Conservation (phyloP, 75 land plant species). For the Cupressus sempervirens region DNA sequence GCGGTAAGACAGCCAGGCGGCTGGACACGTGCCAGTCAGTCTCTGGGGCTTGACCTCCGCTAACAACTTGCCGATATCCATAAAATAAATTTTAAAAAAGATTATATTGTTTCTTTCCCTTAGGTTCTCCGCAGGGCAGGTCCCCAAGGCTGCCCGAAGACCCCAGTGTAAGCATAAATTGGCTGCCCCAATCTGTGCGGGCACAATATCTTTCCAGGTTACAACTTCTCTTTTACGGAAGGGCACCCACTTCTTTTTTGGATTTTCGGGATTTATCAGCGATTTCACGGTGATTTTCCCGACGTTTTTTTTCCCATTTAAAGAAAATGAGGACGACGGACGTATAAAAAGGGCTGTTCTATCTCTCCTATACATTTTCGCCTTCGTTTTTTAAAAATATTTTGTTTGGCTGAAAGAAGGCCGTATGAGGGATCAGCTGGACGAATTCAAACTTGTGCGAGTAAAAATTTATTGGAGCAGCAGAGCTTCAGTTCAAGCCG, state of each 20-base stretch:
- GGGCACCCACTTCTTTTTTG: background rate
- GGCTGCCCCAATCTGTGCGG: background rate
- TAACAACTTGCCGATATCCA: background rate
- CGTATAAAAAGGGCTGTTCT: background rate
- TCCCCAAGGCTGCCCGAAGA: background rate
- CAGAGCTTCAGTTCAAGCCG: background rate
- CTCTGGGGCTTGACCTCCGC: background rate
- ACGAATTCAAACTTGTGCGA: background rate
- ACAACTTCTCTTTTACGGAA: conserved; percentile 2
- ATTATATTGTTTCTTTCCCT: background rate
- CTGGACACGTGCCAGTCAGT: background rate
- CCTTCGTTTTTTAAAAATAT: background rate
- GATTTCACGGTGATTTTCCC: background rate
- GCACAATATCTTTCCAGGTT: conserved; percentile 4
- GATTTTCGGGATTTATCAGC: conserved; percentile 10
- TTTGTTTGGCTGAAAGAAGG: background rate
- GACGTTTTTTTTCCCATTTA: background rate
- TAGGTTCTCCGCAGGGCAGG: background rate
- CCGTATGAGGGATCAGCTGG: background rate
- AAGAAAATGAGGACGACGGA: background rate
- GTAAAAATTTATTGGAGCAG: background rate
- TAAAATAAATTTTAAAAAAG: background rate
- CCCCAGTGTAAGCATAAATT: background rate
- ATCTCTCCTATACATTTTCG: background rate
- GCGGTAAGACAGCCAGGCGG: background rate